phyloP scores from a whole-genome alignment of 148 eudicot genomes.

The Persicaria maculosa region DNA sequence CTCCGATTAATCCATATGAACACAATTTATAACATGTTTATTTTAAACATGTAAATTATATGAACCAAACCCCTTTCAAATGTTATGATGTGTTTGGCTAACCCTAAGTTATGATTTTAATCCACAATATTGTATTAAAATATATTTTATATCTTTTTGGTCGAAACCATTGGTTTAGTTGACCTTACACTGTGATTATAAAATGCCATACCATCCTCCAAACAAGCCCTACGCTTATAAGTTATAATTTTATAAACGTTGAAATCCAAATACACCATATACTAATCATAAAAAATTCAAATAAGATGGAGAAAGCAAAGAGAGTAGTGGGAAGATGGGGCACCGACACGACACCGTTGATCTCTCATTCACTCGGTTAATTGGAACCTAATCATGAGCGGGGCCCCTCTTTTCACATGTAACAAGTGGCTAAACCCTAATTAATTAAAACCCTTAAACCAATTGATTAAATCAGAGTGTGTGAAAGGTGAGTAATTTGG shows the following conservation, averaged over 20 bases:
- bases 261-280: neutral
- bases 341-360: conserved; percentile 9
- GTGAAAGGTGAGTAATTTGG: neutral
- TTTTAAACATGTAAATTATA: no score
- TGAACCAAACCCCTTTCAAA: no score
- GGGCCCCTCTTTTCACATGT: conserved; percentile 7
- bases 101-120: no score
- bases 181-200: no score
- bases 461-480: neutral
- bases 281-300: neutral
- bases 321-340: neutral
- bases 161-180: no score
- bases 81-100: no score
- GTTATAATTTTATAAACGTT: no score
- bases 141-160: no score
- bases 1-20: neutral
- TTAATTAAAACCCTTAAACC: neutral
- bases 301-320: neutral
- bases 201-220: no score
- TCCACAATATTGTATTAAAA: no score
- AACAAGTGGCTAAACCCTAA: neutral
- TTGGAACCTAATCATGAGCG: conserved; percentile 8
- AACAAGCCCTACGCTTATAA: no score
- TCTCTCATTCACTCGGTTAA: neutral
- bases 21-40: no score